Percentiles rank a stretch among this genome's conserved stretches.
These are phyloP conservation scores for Brassica carinata DNA, from an alignment of 345 rosid species.

Conservation along the genomic window DNA sequence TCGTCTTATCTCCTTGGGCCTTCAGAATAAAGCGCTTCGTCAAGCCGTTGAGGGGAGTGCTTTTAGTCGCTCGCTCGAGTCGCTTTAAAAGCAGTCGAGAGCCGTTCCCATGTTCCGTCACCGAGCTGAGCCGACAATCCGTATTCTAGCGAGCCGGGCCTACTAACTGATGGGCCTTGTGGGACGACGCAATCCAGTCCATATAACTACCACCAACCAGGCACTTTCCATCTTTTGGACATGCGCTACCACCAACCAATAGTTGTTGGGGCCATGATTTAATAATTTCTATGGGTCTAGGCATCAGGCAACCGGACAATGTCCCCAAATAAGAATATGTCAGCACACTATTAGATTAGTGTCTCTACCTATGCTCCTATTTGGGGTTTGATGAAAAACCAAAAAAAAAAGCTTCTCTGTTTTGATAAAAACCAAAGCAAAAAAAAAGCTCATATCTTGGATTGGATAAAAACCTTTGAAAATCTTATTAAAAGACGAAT, in stretches of 20 bases:
- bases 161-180: too few relatives aligned
- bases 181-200: too few relatives aligned
- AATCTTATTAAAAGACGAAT: too few relatives aligned
- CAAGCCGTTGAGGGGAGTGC: too few relatives aligned
- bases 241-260: not conserved
- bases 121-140: too few relatives aligned
- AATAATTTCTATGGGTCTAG: not conserved
- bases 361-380: not conserved
- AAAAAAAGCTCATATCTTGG: not conserved
- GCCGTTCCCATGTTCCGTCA: too few relatives aligned
- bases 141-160: too few relatives aligned
- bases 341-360: slow-evolving; percentile 13
- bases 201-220: too few relatives aligned
- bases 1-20: too few relatives aligned
- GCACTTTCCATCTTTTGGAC: not conserved
- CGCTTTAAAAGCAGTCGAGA: too few relatives aligned
- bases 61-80: too few relatives aligned
- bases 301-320: not conserved
- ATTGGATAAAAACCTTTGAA: not conserved
- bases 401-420: not conserved
- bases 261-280: not conserved
- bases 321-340: not conserved
- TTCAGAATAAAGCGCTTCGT: too few relatives aligned
- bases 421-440: not conserved
- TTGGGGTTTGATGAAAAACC: not conserved